phyloP scores from a whole-genome alignment of 768 basidiomycete genomes.

The Mycena venus region DNA sequence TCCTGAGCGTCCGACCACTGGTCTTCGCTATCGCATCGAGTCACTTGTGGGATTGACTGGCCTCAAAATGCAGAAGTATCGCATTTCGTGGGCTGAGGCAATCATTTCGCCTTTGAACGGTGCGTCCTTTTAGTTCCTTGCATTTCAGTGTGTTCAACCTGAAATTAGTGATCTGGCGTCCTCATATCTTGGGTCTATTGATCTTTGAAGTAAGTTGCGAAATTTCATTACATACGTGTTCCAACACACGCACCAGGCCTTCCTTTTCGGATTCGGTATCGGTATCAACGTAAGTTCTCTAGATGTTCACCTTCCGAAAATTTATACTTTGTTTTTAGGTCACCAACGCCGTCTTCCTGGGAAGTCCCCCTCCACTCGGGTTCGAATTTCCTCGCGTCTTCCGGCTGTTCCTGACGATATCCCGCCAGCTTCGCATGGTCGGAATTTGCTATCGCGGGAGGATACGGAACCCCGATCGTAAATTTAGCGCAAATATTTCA shows the following conservation, averaged over 20 bases:
- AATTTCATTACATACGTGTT: not conserved
- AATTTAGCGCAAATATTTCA: conserved; percentile 25
- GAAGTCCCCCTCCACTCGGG: conserved; percentile 65
- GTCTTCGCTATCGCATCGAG: conserved; percentile 67
- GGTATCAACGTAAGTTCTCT: conserved; percentile 64
- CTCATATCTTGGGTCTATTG: conserved; percentile 66
- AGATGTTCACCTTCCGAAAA: not conserved
- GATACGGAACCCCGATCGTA: conserved; percentile 70
- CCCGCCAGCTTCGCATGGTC: conserved; percentile 34
- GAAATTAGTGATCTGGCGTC: conserved; percentile 66
- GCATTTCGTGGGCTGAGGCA: conserved; percentile 62
- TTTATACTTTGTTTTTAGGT: conserved; percentile 51
- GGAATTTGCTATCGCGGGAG: conserved; percentile 64
- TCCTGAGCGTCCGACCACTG: conserved; percentile 54
- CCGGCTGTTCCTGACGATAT: not conserved
- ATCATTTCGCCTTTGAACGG: conserved; percentile 58
- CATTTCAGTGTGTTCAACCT: too few species aligned
- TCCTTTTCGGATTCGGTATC: conserved; percentile 75
- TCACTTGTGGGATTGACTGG: conserved; percentile 77
- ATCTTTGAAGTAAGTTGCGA: conserved; percentile 61
- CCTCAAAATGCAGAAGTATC: conserved; percentile 67
- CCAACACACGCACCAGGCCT: conserved; percentile 47
- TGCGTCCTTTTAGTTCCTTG: not conserved
- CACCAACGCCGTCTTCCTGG: conserved; percentile 77
- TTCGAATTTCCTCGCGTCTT: conserved; percentile 54